These are phyloP conservation scores for Chlamydomonas reinhardtii DNA, from an alignment of 163 green algal genomes.

Conservation along the genomic window DNA sequence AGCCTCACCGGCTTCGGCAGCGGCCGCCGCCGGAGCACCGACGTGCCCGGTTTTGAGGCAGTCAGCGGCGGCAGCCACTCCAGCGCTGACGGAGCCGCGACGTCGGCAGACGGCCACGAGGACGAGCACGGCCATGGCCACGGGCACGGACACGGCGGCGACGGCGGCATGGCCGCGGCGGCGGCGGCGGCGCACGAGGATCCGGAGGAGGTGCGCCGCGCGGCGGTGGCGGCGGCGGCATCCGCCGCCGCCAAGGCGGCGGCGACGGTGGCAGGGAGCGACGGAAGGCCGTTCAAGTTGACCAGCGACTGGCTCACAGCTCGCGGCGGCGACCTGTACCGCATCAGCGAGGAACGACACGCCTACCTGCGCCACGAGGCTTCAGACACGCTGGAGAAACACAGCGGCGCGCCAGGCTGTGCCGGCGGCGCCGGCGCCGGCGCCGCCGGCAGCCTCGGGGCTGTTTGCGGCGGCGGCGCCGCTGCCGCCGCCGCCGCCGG, in stretches of 20 bases:
- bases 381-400: too few species aligned
- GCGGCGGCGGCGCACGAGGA: not conserved
- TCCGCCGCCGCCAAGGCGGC: not conserved
- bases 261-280: not conserved
- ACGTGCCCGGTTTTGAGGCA: not conserved
- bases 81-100: not conserved
- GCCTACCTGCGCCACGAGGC: too few species aligned
- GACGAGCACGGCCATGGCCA: too few species aligned
- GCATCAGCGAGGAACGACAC: constrained; percentile 26
- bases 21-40: not conserved
- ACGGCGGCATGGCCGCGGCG: not conserved
- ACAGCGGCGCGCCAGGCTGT: too few species aligned
- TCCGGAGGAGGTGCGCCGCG: not conserved
- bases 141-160: too few species aligned
- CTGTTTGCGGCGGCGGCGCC: too few species aligned
- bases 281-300: constrained; percentile 24
- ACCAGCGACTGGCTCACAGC: constrained; percentile 16
- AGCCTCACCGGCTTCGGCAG: not conserved
- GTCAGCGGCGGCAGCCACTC: not conserved
- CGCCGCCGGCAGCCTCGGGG: too few species aligned
- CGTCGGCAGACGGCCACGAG: too few species aligned
- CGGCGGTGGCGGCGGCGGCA: not conserved
- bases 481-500: too few species aligned
- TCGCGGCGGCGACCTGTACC: constrained; percentile 18
- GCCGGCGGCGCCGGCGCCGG: too few species aligned